phyloP scores from a whole-genome alignment of 1,284 basidiomycete genomes.

The Takashimella tepidaria region DNA sequence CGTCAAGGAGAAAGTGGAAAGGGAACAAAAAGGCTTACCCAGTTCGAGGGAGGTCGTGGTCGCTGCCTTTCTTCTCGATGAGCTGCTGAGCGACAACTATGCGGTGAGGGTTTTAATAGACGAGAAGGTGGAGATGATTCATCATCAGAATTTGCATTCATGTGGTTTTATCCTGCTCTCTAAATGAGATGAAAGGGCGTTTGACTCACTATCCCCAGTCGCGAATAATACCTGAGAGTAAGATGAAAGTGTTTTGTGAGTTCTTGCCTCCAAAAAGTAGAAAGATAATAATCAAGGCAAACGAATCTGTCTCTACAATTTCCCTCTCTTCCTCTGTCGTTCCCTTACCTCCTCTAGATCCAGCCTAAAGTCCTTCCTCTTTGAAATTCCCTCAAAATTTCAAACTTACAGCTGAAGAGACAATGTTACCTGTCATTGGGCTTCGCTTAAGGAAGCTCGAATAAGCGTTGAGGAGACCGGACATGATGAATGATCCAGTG shows the following conservation, averaged over 20 bases:
- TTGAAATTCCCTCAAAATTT: no score
- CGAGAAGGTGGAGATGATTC: not conserved
- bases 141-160: no score
- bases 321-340: no score
- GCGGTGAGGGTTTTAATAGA: not conserved
- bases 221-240: constrained; percentile 47
- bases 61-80: constrained; percentile 49
- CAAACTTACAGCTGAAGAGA: constrained; percentile 41
- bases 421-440: constrained; percentile 42
- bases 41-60: constrained; percentile 48
- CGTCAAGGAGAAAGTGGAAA: not conserved
- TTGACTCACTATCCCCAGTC: constrained; percentile 48
- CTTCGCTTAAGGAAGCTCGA: constrained; percentile 34
- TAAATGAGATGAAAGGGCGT: no score
- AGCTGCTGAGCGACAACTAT: constrained; percentile 51
- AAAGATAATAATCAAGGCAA: no score
- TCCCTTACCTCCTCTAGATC: no score
- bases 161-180: no score
- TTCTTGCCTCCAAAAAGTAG: no score
- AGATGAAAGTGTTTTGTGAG: no score
- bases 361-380: no score
- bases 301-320: no score
- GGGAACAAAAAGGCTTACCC: constrained; percentile 33
- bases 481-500: constrained; percentile 24
- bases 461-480: constrained; percentile 37